Percentiles rank a stretch among this genome's conserved stretches.
Evolutionary conservation across 2,329 filamentous ascomycete species (phyloP).

Genomic region (Xylariaceae sp.): DNA sequence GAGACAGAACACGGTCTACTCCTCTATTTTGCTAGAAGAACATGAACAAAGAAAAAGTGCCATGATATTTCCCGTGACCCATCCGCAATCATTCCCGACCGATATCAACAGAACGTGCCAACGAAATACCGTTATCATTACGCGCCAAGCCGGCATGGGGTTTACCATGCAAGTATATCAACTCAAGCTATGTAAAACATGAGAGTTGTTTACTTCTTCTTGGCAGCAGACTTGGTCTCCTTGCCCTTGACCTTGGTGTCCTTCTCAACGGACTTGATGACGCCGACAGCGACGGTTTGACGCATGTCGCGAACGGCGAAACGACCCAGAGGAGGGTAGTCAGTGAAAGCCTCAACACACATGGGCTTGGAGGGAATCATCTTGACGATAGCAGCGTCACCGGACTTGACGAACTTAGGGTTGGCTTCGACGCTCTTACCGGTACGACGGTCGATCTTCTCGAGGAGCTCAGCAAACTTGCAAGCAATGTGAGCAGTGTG

Average conservation of each 20-base stretch:
- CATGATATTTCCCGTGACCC: constrained; percentile 14
- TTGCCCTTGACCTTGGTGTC: constrained; percentile 49
- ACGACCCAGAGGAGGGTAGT: constrained; percentile 98
- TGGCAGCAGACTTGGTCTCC: constrained; percentile 65
- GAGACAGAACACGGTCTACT: constrained; percentile 17
- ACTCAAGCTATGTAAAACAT: constrained; percentile 14
- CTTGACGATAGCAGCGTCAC: constrained; percentile 99
- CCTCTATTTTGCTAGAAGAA: constrained; percentile 24
- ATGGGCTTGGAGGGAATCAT: constrained; percentile 99
- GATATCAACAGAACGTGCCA: constrained; percentile 22
- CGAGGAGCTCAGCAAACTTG: constrained; percentile 98
- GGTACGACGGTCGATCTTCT: constrained; percentile 99
- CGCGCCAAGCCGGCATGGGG: constrained; percentile 28
- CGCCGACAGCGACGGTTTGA: constrained; percentile 85
- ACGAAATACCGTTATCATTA: constrained; percentile 24
- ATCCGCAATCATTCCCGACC: constrained; percentile 20
- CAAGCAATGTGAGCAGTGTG: constrained; percentile 99
- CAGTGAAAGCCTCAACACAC: constrained; percentile 99
- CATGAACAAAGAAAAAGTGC: constrained; percentile 21
- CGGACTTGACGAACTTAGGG: constrained; percentile 99
- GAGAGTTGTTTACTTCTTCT: constrained; percentile 59
- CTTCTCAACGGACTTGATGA: constrained; percentile 86
- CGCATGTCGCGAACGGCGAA: constrained; percentile 99
- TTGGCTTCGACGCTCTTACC: constrained; percentile 88
- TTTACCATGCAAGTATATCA: constrained; percentile 16